Base-by-base conservation (phyloP, 108 stramenopile genomes). In the Nannochloropsis salina region DNA sequence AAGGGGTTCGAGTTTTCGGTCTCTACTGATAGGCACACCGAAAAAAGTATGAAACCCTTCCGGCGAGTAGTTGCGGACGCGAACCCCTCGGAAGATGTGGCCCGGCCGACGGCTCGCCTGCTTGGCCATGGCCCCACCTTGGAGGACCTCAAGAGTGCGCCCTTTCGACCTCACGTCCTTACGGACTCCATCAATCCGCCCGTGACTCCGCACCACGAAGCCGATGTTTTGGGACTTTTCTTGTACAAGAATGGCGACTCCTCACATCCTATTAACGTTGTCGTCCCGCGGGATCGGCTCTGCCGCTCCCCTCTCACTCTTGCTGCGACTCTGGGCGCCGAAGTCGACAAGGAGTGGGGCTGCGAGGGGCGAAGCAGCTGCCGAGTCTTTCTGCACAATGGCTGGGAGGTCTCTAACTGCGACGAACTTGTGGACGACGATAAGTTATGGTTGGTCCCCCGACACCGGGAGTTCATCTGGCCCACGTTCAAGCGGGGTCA, bases 401-500 rank as follows among this genome's bases (percentile, higher is more conserved):
- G 61, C 15, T 74, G 61, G 61, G 61, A 74, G 61, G n/a, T 74
- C 61, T 74, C 61, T n/a, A 74, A 74, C 8, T 74, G 61, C 61
- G 61, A 74, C 20, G 61, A 74, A n/a, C 61, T 74, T 4, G 61
- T 74, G 4, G 61, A 74, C 20, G 61, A 74, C 0, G 61, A 74
- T 6, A 74, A 74, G 61, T n/a, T 74, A 15, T 74, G 61, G 61
- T n/a, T 74, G 61, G 61, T 74, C 20, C 61, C 61, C n/a, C 61
- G 61, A n/a, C 61, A 74, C 8, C 61, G 61, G n/a, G 61, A 74
- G 61, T 74, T 74, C 8, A 74, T 74, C 20, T 74, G 61, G 61
- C 61, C 61, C n/a, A 74, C 61, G 20, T 74, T 74, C 61, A 74
- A 74, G 61, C 61, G 61, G 61, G 61, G 61, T n/a, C 61, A 74